Evolutionary conservation across 805 yeast genomes (phyloP).

Genomic region (Suhomyces emberorum): DNA sequence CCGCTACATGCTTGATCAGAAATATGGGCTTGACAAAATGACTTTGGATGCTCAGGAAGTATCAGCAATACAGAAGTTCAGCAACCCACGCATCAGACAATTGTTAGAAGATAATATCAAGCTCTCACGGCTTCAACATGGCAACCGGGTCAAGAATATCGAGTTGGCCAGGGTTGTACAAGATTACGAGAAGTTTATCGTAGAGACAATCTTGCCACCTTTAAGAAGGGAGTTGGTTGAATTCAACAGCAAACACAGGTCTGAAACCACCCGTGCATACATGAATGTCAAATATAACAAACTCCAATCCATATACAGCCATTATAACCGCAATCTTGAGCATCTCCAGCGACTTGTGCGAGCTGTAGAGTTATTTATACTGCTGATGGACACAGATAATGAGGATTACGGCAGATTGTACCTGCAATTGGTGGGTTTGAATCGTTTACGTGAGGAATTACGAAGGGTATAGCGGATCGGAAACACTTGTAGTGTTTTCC

Average conservation of each 20-base stretch:
- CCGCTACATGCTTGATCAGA: conserved; percentile 18
- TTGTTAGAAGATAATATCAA: conserved; percentile 28
- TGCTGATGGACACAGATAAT: conserved; percentile 4
- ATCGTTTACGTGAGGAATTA: not conserved
- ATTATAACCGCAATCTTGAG: conserved; percentile 7
- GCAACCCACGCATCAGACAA: conserved; percentile 17
- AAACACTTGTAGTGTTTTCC: too few species aligned
- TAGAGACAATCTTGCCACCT: conserved; percentile 25
- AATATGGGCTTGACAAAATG: conserved; percentile 24
- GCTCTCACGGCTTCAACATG: conserved; percentile 18
- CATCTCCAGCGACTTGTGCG: conserved; percentile 4
- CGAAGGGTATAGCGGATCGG: too few species aligned
- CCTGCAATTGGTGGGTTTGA: conserved; percentile 10
- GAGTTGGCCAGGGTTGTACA: conserved; percentile 20
- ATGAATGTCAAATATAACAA: conserved; percentile 7
- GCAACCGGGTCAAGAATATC: conserved; percentile 19
- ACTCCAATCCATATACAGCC: conserved; percentile 6
- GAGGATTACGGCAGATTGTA: conserved; percentile 5
- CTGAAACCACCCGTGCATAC: not conserved
- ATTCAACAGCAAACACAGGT: not conserved
- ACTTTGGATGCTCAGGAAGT: not conserved
- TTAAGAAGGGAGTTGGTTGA: conserved; percentile 20
- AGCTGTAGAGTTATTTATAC: conserved; percentile 2
- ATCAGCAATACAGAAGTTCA: not conserved
- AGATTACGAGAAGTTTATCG: conserved; percentile 30